Conservation (phyloP, 345 rosid genomes). For the Linum lewisii region DNA sequence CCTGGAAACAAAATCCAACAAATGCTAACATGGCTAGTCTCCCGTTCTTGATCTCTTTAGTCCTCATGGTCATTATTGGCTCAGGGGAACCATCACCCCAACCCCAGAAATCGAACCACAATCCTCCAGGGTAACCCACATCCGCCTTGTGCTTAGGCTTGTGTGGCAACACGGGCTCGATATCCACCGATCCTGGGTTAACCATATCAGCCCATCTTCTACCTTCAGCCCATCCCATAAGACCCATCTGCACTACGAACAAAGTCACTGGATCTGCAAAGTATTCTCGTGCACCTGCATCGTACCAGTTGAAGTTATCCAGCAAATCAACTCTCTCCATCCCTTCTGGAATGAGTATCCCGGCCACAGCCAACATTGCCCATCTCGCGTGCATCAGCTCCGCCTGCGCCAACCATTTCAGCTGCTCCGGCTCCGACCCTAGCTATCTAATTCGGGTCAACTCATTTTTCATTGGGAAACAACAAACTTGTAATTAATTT, state of each 20-base stretch:
- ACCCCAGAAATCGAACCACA: slow-evolving; percentile 81
- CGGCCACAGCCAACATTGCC: slow-evolving; percentile 96
- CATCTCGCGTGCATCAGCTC: slow-evolving; percentile 81
- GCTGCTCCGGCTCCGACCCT: slow-evolving; percentile 84
- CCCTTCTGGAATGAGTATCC: slow-evolving; percentile 74
- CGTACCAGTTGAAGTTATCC: slow-evolving; percentile 73
- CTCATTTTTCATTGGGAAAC: background rate
- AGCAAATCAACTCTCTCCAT: slow-evolving; percentile 67
- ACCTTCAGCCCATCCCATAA: slow-evolving; percentile 93
- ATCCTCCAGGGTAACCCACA: slow-evolving; percentile 85
- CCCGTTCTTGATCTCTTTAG: slow-evolving; percentile 89
- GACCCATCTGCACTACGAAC: slow-evolving; percentile 54
- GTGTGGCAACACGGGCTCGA: slow-evolving; percentile 53
- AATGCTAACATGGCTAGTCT: slow-evolving; percentile 92
- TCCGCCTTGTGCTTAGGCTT: slow-evolving; percentile 65
- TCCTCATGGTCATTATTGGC: slow-evolving; percentile 88
- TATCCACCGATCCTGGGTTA: slow-evolving; percentile 73
- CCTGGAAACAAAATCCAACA: slow-evolving; percentile 81
- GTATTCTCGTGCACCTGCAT: slow-evolving; percentile 67
- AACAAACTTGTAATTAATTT: background rate
- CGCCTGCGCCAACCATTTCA: slow-evolving; percentile 93
- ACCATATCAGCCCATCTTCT: slow-evolving; percentile 89
- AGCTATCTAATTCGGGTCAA: background rate
- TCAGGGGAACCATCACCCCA: slow-evolving; percentile 97
- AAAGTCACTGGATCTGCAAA: slow-evolving; percentile 70